phyloP scores from a whole-genome alignment of 257 asterid genomes.

The Solanum verrucosum region DNA sequence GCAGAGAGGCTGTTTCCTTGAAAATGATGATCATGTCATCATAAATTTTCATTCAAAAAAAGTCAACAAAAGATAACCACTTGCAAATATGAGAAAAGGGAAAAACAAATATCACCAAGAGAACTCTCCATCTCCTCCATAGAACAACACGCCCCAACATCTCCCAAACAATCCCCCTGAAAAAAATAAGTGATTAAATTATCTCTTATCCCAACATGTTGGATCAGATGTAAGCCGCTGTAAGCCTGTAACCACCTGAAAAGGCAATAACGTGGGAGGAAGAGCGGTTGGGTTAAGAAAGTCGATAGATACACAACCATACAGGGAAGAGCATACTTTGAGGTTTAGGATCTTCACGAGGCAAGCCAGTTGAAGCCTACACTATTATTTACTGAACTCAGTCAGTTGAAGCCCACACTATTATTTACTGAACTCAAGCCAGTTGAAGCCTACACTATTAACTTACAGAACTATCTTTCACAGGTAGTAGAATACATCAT shows the following conservation, averaged over 20 bases:
- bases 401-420: not conserved
- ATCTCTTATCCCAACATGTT: not conserved
- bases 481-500: not conserved
- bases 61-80: not conserved
- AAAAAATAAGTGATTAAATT: not conserved
- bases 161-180: not conserved
- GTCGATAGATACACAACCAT: not conserved
- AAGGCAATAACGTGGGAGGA: not conserved
- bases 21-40: not conserved
- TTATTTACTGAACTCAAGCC: not conserved
- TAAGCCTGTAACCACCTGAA: not conserved
- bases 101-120: not conserved
- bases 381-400: not conserved
- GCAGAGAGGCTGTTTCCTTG: not conserved
- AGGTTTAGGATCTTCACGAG: not conserved
- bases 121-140: not conserved
- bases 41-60: not conserved
- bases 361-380: not conserved
- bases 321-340: not conserved
- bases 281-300: not conserved
- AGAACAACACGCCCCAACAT: not conserved
- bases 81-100: not conserved
- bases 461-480: not conserved
- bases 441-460: not conserved
- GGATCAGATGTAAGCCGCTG: not conserved